Base-by-base conservation (phyloP, 1,284 basidiomycete genomes). In the Trametes polyzona region DNA sequence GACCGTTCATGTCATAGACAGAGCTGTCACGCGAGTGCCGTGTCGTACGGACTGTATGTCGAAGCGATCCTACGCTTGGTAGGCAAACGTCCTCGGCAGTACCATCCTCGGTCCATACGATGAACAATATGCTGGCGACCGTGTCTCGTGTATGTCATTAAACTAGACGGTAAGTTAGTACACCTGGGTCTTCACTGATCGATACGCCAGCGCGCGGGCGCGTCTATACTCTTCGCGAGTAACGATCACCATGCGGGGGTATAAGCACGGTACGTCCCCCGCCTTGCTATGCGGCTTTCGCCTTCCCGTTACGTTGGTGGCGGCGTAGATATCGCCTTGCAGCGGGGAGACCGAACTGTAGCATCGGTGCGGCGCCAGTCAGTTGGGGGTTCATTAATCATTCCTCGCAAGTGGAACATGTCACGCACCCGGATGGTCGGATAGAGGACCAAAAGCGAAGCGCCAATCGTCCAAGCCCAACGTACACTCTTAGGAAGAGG, bases 401-500 rank as follows among this genome's bases (percentile, higher is more conserved):
- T n/a, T n/a, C n/a, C n/a, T n/a, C n/a, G n/a, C 41, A 51, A 41
- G 51, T 17, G 35, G 24, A 23, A 39, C 26, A 56, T 46, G 47
- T 51, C 41, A 67, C 73, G 46, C 62, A 90, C 90, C 78, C 83
- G 79, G 5, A 86, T 68, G 17, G 76, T 73, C 17, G 91, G 89
- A 77, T 93, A 93, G 42, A 88, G 67, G 17, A 88, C 73, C 56
- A 93, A 73, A 39, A 88, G 66, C 16, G 70, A 67, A 17, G 74
- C 79, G 23, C 84, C 88, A 12, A 83, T 62, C 12, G 74, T 68
- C 87, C 88, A 91, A 16, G 83, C 85, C 77, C 81, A 80, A 71
- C 82, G 84, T 56, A 93, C 86, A 51, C 68, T 62, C 49, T 65
- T 63, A 11, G 91, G 92, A 23, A 91, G 73, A 17, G 89, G 86